Base-by-base conservation (phyloP, 2,329 filamentous ascomycete genomes). In the Phyllosticta citribraziliensis region DNA sequence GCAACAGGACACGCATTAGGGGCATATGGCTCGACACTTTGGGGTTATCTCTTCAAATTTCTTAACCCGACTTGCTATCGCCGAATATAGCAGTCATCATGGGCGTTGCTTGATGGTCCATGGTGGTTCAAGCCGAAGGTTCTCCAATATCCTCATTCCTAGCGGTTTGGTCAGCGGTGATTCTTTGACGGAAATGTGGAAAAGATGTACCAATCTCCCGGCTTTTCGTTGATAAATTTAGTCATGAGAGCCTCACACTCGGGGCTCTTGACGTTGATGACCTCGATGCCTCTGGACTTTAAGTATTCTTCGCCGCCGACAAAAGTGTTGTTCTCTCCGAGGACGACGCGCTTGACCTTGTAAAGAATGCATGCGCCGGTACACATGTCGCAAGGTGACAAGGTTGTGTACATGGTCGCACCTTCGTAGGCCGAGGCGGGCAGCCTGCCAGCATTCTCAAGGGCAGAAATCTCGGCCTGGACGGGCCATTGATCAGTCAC, bases 341-440 rank as follows among this genome's bases (percentile, higher is more conserved):
- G 83, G 30, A 92, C 88, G 2, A 91, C 87, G 22, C 88, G 81
- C 55, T 81, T 79, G 62, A 92, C 82, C 68, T 87, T 87, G 78
- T 91, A 92, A 63, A 91, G 79, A 63, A 92, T 76, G 68, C 88
- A 91, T 2, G 88, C 87, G 9, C 88, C 88, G 3, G 88, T 90
- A 73, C 86, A 92, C 88, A 91, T 91, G 69, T 89, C 87, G 72
- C 88, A 92, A 0, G 88, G 88, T 2, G 86, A 89, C 6, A 92
- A 77, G 0, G 88, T 91, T 2, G 88, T 92, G 74, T 89, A 92
- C 87, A 92, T 91, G n/a, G 88, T 91, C 40, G 86, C 82, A 30
- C 85, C 85, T 65, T 80, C 80, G 73, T 91, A 91, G 5, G 82
- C 81, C 1, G 82, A 82, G 17, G 87, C 87, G 33, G 86, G 84